Evolutionary conservation across 1,139 yeast genomes (phyloP).

Genomic region (Blastobotrys ciferrii): DNA sequence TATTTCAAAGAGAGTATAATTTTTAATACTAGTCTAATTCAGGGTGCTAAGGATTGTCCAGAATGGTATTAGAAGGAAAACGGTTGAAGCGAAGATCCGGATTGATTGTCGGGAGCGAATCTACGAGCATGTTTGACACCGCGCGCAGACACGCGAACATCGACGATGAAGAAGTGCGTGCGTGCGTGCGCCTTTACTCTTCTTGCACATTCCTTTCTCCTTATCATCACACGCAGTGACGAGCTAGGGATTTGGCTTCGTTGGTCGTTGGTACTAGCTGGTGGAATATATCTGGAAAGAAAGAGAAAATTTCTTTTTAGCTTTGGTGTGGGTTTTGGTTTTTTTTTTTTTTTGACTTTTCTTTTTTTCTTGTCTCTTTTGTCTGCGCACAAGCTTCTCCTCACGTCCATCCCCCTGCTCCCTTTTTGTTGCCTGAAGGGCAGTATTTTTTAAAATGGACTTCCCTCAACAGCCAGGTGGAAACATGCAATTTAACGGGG

Average conservation of each 20-base stretch:
- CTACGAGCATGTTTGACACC: too few species aligned
- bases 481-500: slow-evolving; percentile 6
- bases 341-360: slow-evolving; percentile 7
- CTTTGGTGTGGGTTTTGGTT: not conserved
- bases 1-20: too few species aligned
- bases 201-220: not conserved
- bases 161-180: not conserved
- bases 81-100: too few species aligned
- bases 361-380: not conserved
- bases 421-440: slow-evolving; percentile 2
- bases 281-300: too few species aligned
- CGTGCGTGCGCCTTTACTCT: not conserved
- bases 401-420: slow-evolving; percentile 1
- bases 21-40: too few species aligned
- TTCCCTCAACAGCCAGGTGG: slow-evolving; percentile 12
- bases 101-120: too few species aligned
- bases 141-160: not conserved
- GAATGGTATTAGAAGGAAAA: too few species aligned
- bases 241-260: too few species aligned
- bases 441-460: not conserved
- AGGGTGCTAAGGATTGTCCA: too few species aligned
- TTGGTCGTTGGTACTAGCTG: too few species aligned
- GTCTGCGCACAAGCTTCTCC: not conserved
- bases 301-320: too few species aligned
- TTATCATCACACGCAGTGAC: not conserved